Base-by-base conservation (phyloP, 2,329 filamentous ascomycete genomes). In the Lomentospora prolificans region DNA sequence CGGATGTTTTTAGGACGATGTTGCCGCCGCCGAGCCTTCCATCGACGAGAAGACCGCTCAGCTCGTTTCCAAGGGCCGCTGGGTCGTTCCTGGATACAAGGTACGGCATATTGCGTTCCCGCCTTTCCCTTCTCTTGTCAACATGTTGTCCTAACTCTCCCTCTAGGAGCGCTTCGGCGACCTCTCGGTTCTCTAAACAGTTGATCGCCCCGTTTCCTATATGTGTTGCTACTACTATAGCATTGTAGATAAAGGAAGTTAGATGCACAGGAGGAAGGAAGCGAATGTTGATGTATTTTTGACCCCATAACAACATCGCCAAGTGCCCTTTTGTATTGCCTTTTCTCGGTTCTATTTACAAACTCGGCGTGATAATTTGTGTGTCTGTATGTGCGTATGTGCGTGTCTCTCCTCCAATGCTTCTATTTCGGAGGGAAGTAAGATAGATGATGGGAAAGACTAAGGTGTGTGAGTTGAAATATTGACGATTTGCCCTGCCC, bases 51-150 rank as follows among this genome's bases (percentile, higher is more conserved):
- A 95, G 82, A 96, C 92, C 66, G 78, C 85, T 67, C 85, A 94
- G 77, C 84, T 99, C 71, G 91, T 99, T 63, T 89, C 89, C 74
- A 96, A 95, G 86, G 92, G 92, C 73, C 89, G 90, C 84, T 99
- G 94, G 94, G 83, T 86, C 78, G 91, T 96, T 69, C 91, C 94
- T 61, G 94, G 94, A 71, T 99, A 99, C 88, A 96, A 96, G 90
- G 92, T 92, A 78, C 66, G 86, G 70, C 58, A 24, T 36, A 28
- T 3, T 25, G 3, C 33, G 1, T 44, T 39, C 50, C 50, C 6
- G 28, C 25, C 22, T n/a, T 2, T 19, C 24, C 17, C 5, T 3
- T 12, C 30, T n/a, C 24, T 9, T 9, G 22, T 1, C 30, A 17
- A 7, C 51, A 8, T n/a, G 12, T 39, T 14, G 17, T 22, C 22